Conservation (phyloP, 495 filamentous ascomycete species). For the Neurospora tetrasperma region DNA sequence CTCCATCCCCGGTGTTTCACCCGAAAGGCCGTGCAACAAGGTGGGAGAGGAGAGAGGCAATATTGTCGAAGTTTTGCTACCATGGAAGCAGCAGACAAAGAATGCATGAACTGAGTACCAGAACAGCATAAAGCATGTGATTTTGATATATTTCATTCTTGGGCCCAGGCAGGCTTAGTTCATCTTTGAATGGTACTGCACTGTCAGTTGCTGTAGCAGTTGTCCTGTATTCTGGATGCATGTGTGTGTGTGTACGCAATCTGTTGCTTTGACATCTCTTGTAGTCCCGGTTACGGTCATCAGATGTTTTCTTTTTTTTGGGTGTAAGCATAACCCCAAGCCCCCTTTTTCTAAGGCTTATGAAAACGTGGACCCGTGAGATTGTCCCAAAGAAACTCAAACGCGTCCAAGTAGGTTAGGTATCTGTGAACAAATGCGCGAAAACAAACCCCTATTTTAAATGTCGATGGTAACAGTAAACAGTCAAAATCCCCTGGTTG, state of each 20-base stretch:
- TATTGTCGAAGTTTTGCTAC: neutral
- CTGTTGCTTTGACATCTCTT: neutral
- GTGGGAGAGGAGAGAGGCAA: neutral
- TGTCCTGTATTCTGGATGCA: neutral
- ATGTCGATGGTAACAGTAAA: conserved; percentile 5
- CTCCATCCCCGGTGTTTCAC: neutral
- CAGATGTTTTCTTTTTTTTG: neutral
- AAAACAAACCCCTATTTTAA: neutral
- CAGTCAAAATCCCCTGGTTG: neutral
- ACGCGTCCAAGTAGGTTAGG: neutral
- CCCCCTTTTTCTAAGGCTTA: neutral
- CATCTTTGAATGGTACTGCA: neutral
- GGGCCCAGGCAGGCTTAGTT: neutral
- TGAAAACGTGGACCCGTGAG: neutral
- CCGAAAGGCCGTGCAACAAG: neutral
- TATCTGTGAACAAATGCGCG: neutral
- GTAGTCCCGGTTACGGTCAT: neutral
- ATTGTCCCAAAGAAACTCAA: neutral
- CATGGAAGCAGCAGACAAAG: neutral
- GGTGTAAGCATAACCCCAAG: neutral
- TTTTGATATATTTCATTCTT: neutral
- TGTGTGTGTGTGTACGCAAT: neutral
- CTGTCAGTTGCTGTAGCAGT: neutral
- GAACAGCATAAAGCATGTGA: neutral
- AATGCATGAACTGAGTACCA: neutral